phyloP scores from a whole-genome alignment of 495 filamentous ascomycete genomes.

The Tuber umbilicatum region DNA sequence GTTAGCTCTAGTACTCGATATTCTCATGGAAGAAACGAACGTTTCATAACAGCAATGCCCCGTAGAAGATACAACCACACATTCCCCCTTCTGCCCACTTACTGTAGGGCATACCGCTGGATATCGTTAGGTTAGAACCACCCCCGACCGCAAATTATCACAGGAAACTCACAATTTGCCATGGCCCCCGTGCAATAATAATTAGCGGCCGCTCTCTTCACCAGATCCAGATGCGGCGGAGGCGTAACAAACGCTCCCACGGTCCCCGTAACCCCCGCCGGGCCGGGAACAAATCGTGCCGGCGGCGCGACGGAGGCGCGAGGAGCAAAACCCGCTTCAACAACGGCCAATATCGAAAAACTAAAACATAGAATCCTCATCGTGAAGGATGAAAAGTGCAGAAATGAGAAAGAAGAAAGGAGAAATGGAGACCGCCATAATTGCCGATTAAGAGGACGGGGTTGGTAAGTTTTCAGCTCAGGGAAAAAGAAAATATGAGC shows the following conservation, averaged over 20 bases:
- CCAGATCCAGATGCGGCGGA: not conserved
- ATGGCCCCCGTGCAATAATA: not conserved
- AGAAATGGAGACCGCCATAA: not conserved
- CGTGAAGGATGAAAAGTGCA: not conserved
- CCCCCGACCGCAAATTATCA: not conserved
- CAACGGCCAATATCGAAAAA: not conserved
- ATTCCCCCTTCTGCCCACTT: not conserved
- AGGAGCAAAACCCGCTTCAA: not conserved
- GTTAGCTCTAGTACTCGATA: not conserved
- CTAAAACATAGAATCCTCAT: not conserved
- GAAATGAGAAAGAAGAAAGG: not conserved
- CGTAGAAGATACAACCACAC: not conserved
- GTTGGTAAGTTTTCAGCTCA: not conserved
- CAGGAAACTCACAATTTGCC: not conserved
- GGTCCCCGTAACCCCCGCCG: not conserved
- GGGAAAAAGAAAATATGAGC: not conserved
- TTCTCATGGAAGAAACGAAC: not conserved
- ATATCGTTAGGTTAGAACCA: not conserved
- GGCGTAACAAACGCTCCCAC: not conserved
- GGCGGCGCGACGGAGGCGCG: not conserved
- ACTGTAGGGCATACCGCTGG: not conserved
- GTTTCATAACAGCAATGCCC: slow-evolving; percentile 1
- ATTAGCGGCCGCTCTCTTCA: not conserved
- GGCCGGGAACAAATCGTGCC: not conserved
- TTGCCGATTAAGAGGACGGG: not conserved